Conservation (phyloP, 768 basidiomycete species). For the Paxillus ammoniavirescens region DNA sequence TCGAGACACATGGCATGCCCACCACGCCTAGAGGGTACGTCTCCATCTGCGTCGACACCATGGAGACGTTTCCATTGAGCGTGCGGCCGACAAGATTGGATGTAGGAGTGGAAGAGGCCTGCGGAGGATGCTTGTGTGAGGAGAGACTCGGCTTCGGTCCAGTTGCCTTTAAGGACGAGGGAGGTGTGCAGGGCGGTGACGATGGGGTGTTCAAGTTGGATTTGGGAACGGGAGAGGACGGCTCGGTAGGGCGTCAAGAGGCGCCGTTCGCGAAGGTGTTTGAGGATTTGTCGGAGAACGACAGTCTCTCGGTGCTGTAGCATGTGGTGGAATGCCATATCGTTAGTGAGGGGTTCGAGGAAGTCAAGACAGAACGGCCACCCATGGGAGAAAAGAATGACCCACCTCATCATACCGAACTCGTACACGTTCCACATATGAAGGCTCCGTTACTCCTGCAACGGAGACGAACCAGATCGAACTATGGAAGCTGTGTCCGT, state of each 20-base stretch:
- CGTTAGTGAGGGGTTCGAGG: not conserved
- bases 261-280: slow-evolving; percentile 75
- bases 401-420: slow-evolving; percentile 62
- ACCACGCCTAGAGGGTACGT: slow-evolving; percentile 64
- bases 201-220: slow-evolving; percentile 68
- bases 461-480: slow-evolving; percentile 77
- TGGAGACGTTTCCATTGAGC: slow-evolving; percentile 60
- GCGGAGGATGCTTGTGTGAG: slow-evolving; percentile 48
- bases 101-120: slow-evolving; percentile 61
- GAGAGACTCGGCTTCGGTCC: slow-evolving; percentile 53
- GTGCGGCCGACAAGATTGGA: slow-evolving; percentile 54
- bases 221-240: slow-evolving; percentile 52
- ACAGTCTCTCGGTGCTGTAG: slow-evolving; percentile 63
- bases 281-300: slow-evolving; percentile 66
- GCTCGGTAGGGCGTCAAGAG: slow-evolving; percentile 63
- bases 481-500: slow-evolving; percentile 70
- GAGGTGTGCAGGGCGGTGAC: slow-evolving; percentile 61
- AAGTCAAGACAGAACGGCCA: not conserved
- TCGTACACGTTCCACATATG: slow-evolving; percentile 54
- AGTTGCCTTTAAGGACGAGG: slow-evolving; percentile 68
- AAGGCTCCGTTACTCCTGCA: slow-evolving; percentile 54
- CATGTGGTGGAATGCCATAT: not conserved
- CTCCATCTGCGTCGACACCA: slow-evolving; percentile 61
- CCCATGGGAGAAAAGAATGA: not conserved
- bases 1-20: slow-evolving; percentile 86